Evolutionary conservation across 805 yeast species (phyloP).

Genomic region (Nakazawaea ambrosiae): DNA sequence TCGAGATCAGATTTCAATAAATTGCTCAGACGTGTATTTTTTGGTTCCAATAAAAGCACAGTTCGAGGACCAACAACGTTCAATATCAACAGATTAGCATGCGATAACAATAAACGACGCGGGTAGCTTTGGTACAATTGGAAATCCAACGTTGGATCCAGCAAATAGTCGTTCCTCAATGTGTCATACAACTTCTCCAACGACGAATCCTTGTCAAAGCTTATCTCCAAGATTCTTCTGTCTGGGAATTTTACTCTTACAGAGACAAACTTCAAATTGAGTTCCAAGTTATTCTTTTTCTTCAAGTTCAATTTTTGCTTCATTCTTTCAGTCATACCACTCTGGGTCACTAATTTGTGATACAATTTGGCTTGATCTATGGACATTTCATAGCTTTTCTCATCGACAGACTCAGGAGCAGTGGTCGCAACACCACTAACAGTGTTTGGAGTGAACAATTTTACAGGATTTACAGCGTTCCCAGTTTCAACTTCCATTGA

Average conservation of each 20-base stretch:
- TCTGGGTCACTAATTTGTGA: constrained; percentile 37
- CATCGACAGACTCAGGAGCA: constrained; percentile 18
- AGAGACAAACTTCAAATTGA: constrained; percentile 25
- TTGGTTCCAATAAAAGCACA: constrained; percentile 3
- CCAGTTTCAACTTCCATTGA: background rate
- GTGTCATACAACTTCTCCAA: constrained; percentile 1
- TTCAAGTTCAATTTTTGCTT: constrained; percentile 6
- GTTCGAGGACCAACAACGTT: constrained; percentile 6
- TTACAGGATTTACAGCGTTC: background rate
- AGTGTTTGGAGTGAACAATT: constrained; percentile 4
- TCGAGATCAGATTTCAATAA: constrained; percentile 2
- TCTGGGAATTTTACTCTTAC: constrained; percentile 57
- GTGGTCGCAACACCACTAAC: background rate
- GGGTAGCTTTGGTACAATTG: constrained; percentile 35
- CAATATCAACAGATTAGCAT: constrained; percentile 1
- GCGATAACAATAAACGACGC: constrained; percentile 72
- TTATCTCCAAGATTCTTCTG: constrained; percentile 22
- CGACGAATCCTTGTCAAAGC: background rate
- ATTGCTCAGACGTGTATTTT: background rate
- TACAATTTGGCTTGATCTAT: constrained; percentile 47
- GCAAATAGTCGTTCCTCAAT: constrained; percentile 4
- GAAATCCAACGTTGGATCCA: background rate
- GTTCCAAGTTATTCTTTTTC: constrained; percentile 18
- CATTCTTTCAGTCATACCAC: constrained; percentile 6
- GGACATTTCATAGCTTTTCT: constrained; percentile 37